Base-by-base conservation (phyloP, 2,329 filamentous ascomycete species). In the Sarocladium brachiariae region DNA sequence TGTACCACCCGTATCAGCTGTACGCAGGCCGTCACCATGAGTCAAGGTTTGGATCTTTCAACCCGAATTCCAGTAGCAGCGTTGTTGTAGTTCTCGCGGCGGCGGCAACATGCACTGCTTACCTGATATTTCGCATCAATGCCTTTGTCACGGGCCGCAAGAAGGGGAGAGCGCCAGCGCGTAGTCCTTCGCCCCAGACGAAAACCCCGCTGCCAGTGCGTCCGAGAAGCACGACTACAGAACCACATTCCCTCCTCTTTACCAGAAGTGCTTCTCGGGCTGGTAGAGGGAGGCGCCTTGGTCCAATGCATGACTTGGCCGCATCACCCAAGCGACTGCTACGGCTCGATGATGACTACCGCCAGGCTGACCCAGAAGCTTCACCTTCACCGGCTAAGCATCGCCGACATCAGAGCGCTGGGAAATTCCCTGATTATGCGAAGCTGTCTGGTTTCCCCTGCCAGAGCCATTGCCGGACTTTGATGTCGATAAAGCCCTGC, bases 391-490 rank as follows among this genome's bases (percentile, higher is more conserved):
- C 37, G 87, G 84, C 85, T 91, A 59, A 84, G 85, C 0, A 72
- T 84, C 0, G 73, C 75, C 2, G 87, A 95, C 51, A 75, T 95
- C 55, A 77, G 77, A 50, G 75, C 76, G 1, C 68, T 95, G 2
- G 88, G 88, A 0, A 86, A 56, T 95, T 95, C 52, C 88, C 89
- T 0, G 82, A 92, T 61, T 95, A 95, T 63, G 79, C 87, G 5
- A 69, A 74, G 2, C 69, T 95, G 10, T 88, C 84, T 46, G 89
- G 86, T 5, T 95, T 4, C 86, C 86, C 1, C 67, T 86, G 43
- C 89, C 89, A 0, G 56, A 71, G 8, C 73, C 85, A 0, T 83
- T 86, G 51, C 58, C 63, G 1, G 71, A 78, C 4, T 93, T 93
- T 61, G 72, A 88, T 55, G 81, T 90, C 50, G 68, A 75, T 13